A percentile compares a stretch with the other conserved stretches of the same genome.
These are phyloP conservation scores for Ganoderma sinense DNA, from an alignment of 1,284 basidiomycete genomes.

Conservation along the genomic window DNA sequence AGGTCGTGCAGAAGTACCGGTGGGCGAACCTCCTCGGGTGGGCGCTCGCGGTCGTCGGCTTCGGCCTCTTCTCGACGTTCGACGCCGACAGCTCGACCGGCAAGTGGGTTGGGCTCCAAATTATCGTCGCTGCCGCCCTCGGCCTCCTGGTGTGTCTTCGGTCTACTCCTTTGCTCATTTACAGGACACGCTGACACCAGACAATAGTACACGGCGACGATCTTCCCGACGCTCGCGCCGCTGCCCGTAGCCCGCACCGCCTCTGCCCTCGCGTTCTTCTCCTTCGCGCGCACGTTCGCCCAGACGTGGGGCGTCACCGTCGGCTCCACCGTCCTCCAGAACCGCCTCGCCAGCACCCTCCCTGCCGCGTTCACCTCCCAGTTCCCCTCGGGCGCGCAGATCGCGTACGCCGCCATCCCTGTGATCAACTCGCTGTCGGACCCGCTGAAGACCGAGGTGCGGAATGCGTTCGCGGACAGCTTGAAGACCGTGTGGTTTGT, in stretches of 20 bases:
- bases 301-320: constrained; percentile 31
- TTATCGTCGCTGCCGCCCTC: constrained; percentile 16
- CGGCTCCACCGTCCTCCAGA: constrained; percentile 28
- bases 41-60: constrained; percentile 38
- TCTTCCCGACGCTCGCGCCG: constrained; percentile 45
- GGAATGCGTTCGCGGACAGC: constrained; percentile 40
- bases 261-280: constrained; percentile 45
- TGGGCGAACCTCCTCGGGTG: constrained; percentile 38
- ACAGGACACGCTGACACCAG: neutral
- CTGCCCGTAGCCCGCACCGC: constrained; percentile 42
- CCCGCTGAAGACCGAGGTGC: constrained; percentile 37
- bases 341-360: constrained; percentile 21
- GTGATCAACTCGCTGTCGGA: constrained; percentile 32
- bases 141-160: constrained; percentile 14
- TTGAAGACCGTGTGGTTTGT: constrained; percentile 39
- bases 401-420: constrained; percentile 43
- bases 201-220: constrained; percentile 7
- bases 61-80: constrained; percentile 38
- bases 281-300: constrained; percentile 44
- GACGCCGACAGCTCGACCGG: constrained; percentile 34
- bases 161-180: no score
- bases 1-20: constrained; percentile 36
- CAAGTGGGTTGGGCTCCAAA: constrained; percentile 41
- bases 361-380: constrained; percentile 18
- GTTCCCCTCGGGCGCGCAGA: constrained; percentile 31